phyloP scores from a whole-genome alignment of 768 basidiomycete species.

The Tricholoma hemisulphureum region DNA sequence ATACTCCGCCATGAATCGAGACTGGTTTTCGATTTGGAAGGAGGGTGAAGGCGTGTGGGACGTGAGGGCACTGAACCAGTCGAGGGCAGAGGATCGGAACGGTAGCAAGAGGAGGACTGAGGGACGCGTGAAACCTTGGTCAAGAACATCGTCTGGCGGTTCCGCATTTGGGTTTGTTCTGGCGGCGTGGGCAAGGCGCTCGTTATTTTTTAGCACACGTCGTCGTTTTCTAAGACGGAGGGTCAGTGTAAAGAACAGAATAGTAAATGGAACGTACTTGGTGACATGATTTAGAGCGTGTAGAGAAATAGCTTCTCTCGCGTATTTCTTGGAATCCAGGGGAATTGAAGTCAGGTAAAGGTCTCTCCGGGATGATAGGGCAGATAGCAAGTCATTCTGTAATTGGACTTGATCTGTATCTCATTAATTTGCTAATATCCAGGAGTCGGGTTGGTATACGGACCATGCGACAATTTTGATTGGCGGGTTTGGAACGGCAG shows the following conservation, averaged over 20 bases:
- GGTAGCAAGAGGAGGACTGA: slow-evolving; percentile 91
- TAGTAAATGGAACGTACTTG: slow-evolving; percentile 53
- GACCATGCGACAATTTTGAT: slow-evolving; percentile 54
- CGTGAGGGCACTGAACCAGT: slow-evolving; percentile 80
- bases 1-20: slow-evolving; percentile 82
- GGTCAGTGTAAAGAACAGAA: not conserved
- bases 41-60: slow-evolving; percentile 67
- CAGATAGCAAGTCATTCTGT: slow-evolving; percentile 68
- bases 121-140: slow-evolving; percentile 97
- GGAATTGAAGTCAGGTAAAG: slow-evolving; percentile 67
- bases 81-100: slow-evolving; percentile 83
- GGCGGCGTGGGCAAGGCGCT: slow-evolving; percentile 73
- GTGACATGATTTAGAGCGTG: slow-evolving; percentile 88
- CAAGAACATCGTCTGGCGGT: slow-evolving; percentile 76
- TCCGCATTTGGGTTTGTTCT: slow-evolving; percentile 53
- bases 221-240: slow-evolving; percentile 74
- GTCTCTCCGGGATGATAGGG: slow-evolving; percentile 69
- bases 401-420: slow-evolving; percentile 48
- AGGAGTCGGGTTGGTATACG: slow-evolving; percentile 6
- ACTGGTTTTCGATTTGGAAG: slow-evolving; percentile 85
- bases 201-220: slow-evolving; percentile 89
- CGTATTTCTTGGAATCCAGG: slow-evolving; percentile 59
- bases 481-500: slow-evolving; percentile 55
- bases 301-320: slow-evolving; percentile 69
- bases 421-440: slow-evolving; percentile 5